Evolutionary conservation across 1,284 basidiomycete species (phyloP).

Genomic region (Laetiporus sulphureus): DNA sequence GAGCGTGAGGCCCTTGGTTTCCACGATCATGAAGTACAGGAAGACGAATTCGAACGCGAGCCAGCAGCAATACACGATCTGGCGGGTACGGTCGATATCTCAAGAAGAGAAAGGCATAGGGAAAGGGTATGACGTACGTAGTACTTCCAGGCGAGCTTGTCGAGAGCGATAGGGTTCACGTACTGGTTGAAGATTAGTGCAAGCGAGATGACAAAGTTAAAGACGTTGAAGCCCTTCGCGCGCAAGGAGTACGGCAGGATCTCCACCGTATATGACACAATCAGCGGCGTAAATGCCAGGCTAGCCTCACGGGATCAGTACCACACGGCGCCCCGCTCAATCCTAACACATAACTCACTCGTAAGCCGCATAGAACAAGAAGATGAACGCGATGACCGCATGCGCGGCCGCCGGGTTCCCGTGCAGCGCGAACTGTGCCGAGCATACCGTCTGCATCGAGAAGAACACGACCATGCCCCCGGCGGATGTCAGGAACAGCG

Average conservation of each 20-base stretch:
- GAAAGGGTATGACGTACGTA: slow-evolving; percentile 21
- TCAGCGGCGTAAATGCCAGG: slow-evolving; percentile 68
- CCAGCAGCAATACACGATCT: slow-evolving; percentile 67
- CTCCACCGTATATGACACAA: slow-evolving; percentile 70
- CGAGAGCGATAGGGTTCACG: slow-evolving; percentile 69
- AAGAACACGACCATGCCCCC: slow-evolving; percentile 69
- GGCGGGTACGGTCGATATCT: background rate
- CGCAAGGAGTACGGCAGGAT: slow-evolving; percentile 68
- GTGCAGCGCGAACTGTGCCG: slow-evolving; percentile 50
- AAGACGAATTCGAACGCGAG: slow-evolving; percentile 56
- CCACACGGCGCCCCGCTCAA: background rate
- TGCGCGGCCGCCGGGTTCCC: slow-evolving; percentile 42
- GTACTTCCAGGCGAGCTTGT: slow-evolving; percentile 46
- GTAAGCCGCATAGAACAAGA: slow-evolving; percentile 65
- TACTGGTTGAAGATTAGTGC: slow-evolving; percentile 79
- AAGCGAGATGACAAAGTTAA: slow-evolving; percentile 59
- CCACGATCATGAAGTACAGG: slow-evolving; percentile 60
- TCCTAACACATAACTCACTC: slow-evolving; percentile 37
- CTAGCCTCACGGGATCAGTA: slow-evolving; percentile 23
- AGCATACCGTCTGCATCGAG: slow-evolving; percentile 65
- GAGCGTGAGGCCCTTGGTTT: slow-evolving; percentile 66
- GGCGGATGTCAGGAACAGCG: slow-evolving; percentile 59
- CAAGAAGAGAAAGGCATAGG: background rate
- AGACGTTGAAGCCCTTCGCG: slow-evolving; percentile 73
- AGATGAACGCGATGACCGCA: slow-evolving; percentile 72